Conservation (phyloP, 2,329 filamentous ascomycete species). For the Aspergillus sp. region DNA sequence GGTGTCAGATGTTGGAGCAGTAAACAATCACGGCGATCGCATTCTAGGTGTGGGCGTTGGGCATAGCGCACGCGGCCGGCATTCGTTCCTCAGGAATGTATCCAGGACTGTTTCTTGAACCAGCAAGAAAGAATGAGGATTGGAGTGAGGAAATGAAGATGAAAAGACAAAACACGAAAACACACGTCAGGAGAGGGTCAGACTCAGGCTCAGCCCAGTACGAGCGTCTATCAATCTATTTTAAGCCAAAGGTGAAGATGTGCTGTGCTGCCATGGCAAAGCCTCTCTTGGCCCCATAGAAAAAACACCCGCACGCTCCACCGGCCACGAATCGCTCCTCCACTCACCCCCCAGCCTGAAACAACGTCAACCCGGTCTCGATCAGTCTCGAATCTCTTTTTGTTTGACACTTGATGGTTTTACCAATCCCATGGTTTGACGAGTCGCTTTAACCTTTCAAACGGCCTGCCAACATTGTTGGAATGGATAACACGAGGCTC, state of each 20-base stretch:
- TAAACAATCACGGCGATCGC: not conserved
- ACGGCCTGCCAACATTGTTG: too few species aligned
- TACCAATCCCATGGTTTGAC: too few species aligned
- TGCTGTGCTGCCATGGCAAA: constrained; percentile 8
- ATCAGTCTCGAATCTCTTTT: not conserved
- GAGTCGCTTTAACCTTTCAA: too few species aligned
- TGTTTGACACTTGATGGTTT: not conserved
- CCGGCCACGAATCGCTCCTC: constrained; percentile 1
- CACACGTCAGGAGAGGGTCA: not conserved
- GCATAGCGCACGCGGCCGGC: not conserved
- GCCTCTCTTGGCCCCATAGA: constrained; percentile 2
- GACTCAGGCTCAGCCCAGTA: not conserved
- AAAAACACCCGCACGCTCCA: not conserved
- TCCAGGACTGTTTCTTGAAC: not conserved
- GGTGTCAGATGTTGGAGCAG: not conserved
- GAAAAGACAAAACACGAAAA: not conserved
- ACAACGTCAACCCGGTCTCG: not conserved
- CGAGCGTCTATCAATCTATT: constrained; percentile 2
- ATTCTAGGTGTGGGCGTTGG: not conserved
- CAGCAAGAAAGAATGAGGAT: not conserved
- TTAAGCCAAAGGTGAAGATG: not conserved
- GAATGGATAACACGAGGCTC: not conserved
- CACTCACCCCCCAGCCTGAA: not conserved
- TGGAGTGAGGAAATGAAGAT: not conserved
- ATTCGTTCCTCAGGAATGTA: not conserved